A percentile compares a stretch with the other conserved stretches of the same genome.
Conservation (phyloP, 441 rosid species). For the Metrosideros polymorpha region DNA sequence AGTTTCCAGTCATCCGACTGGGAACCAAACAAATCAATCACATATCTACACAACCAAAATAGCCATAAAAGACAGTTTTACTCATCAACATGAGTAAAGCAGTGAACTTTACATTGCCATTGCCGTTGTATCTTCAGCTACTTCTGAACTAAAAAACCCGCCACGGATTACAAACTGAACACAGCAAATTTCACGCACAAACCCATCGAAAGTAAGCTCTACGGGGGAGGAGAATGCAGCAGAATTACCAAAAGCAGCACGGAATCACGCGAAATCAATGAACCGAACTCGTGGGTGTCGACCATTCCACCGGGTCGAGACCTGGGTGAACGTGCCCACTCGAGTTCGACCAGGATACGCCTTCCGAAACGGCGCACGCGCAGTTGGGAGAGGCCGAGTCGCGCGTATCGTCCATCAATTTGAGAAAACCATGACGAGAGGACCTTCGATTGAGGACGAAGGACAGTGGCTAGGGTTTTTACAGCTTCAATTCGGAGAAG, state of each 20-base stretch:
- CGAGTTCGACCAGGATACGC: not conserved
- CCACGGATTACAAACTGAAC: not conserved
- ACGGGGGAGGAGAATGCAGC: not conserved
- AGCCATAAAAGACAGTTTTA: not conserved
- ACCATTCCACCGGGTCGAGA: not conserved
- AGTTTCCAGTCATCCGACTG: not conserved
- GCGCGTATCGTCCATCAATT: not conserved
- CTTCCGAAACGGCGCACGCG: not conserved
- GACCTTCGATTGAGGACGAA: not conserved
- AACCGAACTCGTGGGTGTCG: not conserved
- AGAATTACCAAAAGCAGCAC: not conserved
- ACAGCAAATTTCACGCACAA: not conserved
- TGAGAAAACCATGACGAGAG: not conserved
- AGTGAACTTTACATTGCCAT: not conserved
- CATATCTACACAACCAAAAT: not conserved
- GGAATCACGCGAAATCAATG: not conserved
- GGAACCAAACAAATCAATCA: not conserved
- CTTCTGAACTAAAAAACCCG: not conserved
- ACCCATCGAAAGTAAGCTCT: not conserved
- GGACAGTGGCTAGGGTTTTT: not conserved
- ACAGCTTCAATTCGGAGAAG: not conserved
- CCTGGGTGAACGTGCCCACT: not conserved
- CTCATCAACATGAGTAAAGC: not conserved
- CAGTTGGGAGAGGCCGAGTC: not conserved
- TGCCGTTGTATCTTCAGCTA: not conserved